Evolutionary conservation across 2,329 filamentous ascomycete genomes (phyloP), one percentile per base, ranked within the genome.

Genomic region (Xylariomycetidae sp.): DNA sequence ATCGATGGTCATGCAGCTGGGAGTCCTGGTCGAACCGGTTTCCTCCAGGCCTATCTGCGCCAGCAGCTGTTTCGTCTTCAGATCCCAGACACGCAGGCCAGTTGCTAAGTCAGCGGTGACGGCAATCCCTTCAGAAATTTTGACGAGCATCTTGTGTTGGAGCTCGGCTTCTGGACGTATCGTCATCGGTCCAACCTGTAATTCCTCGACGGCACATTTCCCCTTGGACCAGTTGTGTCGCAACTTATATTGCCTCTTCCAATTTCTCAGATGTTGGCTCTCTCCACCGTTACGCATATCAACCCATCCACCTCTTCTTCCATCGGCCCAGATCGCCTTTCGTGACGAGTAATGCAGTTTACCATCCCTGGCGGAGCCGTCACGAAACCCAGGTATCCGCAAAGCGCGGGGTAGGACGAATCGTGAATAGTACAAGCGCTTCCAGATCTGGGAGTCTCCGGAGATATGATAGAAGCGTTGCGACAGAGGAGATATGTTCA

Each of bases 151-250:
- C 67, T 56, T 80, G 53, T 34, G 67, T 30, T 40, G n/a, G 6
- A 26, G 13, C 8, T 50, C 48, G 13, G 37, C 29, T n/a, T n/a
- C n/a, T n/a, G n/a, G n/a, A n/a, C n/a, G n/a, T n/a, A n/a, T n/a
- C n/a, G n/a, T n/a, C n/a, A n/a, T n/a, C n/a, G n/a, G n/a, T 19
- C 51, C 36, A 42, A 64, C 33, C 70, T 64, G 70, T 18, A 96
- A 75, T 58, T 94, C 85, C 22, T 84, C 80, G 10, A 95, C 78
- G 23, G 77, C 82, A 50, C 88, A 94, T 46, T 77, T 80, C 1
- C 90, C 92, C 41, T 73, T 77, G 2, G 85, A 77, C 92, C 92
- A 97, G 62, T 97, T 97, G 56, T 95, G 85, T 28, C 86, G 75
- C 31, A 96, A 69, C 51, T 83, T 87, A 61, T 94, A 97, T 50